Conservation (phyloP, 1,284 basidiomycete species). For the Caloboletus firmus region DNA sequence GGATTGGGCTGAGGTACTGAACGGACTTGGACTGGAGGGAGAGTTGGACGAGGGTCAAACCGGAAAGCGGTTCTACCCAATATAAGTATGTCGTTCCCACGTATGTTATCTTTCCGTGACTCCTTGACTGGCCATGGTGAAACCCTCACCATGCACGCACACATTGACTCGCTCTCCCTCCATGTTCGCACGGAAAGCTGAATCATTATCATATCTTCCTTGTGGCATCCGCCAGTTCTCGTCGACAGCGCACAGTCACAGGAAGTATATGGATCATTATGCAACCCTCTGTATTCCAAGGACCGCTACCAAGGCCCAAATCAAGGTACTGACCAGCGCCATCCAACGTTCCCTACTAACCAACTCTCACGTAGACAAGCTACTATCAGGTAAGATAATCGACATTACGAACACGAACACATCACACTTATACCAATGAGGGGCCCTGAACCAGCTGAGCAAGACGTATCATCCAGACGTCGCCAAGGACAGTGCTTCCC, state of each 20-base stretch:
- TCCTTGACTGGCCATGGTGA: not conserved
- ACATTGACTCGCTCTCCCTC: not conserved
- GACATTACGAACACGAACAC: not conserved
- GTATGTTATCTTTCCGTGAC: constrained; percentile 12
- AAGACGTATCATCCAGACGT: constrained; percentile 52
- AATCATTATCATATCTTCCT: not conserved
- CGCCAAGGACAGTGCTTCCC: constrained; percentile 40
- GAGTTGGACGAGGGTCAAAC: constrained; percentile 19
- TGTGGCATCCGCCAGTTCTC: constrained; percentile 18
- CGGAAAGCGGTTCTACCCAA: constrained; percentile 9
- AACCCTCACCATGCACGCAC: not conserved
- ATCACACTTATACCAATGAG: not conserved
- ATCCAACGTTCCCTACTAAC: not conserved
- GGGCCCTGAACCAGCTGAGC: constrained; percentile 40
- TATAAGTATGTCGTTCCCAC: constrained; percentile 25
- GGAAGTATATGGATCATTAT: constrained; percentile 39
- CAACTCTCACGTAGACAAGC: constrained; percentile 35
- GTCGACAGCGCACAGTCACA: constrained; percentile 14
- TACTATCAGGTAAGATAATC: constrained; percentile 44
- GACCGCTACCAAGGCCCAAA: constrained; percentile 46
- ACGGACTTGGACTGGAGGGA: not conserved
- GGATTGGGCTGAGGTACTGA: not conserved
- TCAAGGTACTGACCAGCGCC: constrained; percentile 39
- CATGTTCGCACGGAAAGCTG: not conserved
- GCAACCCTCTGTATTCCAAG: constrained; percentile 42